Evolutionary conservation across 1,139 yeast species (phyloP), one percentile per base, ranked within the genome.

Genomic region (Tardiomyces digboiensis): DNA sequence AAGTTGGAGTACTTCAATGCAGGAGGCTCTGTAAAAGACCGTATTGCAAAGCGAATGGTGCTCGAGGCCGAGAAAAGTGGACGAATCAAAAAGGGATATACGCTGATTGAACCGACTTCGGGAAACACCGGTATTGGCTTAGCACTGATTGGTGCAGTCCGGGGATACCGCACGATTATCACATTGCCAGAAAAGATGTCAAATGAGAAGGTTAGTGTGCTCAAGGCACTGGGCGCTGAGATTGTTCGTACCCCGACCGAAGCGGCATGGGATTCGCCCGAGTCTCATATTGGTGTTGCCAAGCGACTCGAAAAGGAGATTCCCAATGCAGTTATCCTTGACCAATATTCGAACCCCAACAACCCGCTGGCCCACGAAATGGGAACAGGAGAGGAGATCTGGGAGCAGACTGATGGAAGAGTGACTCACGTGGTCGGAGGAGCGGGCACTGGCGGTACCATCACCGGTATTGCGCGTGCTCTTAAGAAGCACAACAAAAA

Each of bases 191-290:
- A 86, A 68, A 86, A 86, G 69, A 86, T 86, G 95, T 83, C 93
- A 36, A 85, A 85, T 62, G 95, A 86, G 63, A 86, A 86, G 64
- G 95, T 86, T 29, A 78, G 89, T 42, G 95, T 86, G 7, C 75
- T 86, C 64, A 85, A 85, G 66, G 95, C 95, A 3, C 72, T 86
- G 47, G 95, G 95, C 44, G 95, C 95, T 37, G 95, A 85, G 63
- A 85, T 86, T 61, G 83, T 86, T 53, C 78, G 95, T 71, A 86
- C 95, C 18, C 95, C 95, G 43, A 86, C 93, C 40, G 94, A 83
- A 58, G 95, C 95, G 39, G 95, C 95, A 1, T 86, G 89, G 87
- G 95, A 86, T 59, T 76, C 94, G 42, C 95, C 95, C 41, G 95
- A 86, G 65, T 81, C 91, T 36, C 95, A 86, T 59, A 85, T 86